phyloP scores from a whole-genome alignment of 345 rosid species.

The Eucalyptus sideroxylon region DNA sequence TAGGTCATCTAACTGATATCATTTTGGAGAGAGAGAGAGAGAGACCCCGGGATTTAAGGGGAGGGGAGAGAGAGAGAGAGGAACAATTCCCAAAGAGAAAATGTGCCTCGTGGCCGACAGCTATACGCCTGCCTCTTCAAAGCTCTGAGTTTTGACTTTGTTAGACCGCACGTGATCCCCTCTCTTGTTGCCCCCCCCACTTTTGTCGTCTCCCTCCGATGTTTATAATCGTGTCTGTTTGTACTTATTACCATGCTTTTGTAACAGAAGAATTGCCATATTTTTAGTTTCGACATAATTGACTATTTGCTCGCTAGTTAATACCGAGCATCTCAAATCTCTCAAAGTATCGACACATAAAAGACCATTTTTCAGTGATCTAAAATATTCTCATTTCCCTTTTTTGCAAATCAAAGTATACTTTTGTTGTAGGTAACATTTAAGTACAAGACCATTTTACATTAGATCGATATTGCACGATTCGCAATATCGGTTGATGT shows the following conservation, averaged over 20 bases:
- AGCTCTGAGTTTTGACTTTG: constrained; percentile 3
- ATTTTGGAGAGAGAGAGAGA: neutral
- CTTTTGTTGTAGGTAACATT: rapidly evolving
- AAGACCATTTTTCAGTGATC: neutral
- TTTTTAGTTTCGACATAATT: neutral
- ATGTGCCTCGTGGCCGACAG: constrained; percentile 50
- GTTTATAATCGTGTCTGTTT: neutral
- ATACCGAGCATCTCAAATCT: neutral
- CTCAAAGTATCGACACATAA: neutral
- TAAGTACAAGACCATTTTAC: neutral
- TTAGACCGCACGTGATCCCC: constrained; percentile 21
- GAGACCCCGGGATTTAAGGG: constrained; percentile 32
- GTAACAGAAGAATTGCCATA: neutral
- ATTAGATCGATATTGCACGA: neutral
- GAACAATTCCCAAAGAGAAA: constrained; percentile 30
- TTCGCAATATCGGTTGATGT: neutral
- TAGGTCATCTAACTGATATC: neutral
- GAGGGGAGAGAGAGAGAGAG: neutral
- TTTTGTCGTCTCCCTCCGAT: neutral
- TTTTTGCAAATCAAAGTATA: neutral
- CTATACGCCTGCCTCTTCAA: constrained; percentile 2
- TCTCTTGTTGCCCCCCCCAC: neutral
- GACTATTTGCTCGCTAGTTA: neutral
- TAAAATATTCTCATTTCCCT: neutral
- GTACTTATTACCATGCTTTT: neutral